Conservation (phyloP, 2,329 filamentous ascomycete genomes). For the Ceratocystis albifundus region DNA sequence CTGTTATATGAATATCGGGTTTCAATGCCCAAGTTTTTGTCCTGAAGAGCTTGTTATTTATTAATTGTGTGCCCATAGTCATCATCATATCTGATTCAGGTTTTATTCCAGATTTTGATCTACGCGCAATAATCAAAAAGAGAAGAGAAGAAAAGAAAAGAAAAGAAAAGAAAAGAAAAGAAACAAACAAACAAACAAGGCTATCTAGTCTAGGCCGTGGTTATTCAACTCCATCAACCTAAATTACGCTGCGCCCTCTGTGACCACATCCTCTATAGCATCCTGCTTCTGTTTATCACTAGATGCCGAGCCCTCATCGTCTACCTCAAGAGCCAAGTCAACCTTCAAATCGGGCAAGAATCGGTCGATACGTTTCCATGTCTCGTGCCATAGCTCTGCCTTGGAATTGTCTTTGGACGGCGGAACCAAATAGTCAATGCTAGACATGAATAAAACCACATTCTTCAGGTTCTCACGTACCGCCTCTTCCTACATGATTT, state of each 20-base stretch:
- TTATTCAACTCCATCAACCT: not conserved
- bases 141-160: not conserved
- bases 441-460: constrained; percentile 87
- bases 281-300: not conserved
- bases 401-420: constrained; percentile 47
- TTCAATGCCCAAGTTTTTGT: not conserved
- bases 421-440: constrained; percentile 69
- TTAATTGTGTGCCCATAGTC: not conserved
- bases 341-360: constrained; percentile 50
- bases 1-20: not conserved
- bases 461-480: constrained; percentile 95
- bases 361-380: constrained; percentile 53
- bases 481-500: constrained; percentile 62
- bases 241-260: not conserved
- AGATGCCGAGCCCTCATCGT: constrained; percentile 13
- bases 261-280: not conserved
- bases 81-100: not conserved
- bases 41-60: not conserved
- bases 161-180: not conserved
- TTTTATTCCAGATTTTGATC: not conserved
- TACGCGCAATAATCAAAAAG: not conserved
- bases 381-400: constrained; percentile 49
- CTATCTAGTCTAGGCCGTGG: not conserved
- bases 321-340: constrained; percentile 45
- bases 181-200: not conserved